Percentiles rank a stretch among this genome's conserved stretches.
phyloP scores from a whole-genome alignment of 2,329 filamentous ascomycete genomes.

The Colletotrichum shisoi region DNA sequence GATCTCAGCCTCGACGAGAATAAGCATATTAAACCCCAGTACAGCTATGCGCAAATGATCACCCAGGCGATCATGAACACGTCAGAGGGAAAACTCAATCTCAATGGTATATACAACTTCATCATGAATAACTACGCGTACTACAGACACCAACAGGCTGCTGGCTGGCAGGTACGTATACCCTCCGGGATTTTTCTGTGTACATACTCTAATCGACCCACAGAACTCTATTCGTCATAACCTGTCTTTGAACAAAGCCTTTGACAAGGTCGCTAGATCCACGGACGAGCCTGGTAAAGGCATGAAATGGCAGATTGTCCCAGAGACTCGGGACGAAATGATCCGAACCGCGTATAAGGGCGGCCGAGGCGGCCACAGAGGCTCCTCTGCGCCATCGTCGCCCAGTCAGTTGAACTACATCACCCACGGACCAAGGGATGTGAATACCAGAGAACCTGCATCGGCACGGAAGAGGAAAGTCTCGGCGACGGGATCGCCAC shows the following conservation, averaged over 20 bases:
- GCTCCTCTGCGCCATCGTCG: constrained; percentile 76
- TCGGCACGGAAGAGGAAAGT: constrained; percentile 66
- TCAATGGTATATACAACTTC: constrained; percentile 92
- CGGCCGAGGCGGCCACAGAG: constrained; percentile 69
- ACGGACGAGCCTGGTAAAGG: constrained; percentile 97
- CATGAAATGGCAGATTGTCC: constrained; percentile 97
- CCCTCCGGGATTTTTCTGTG: background rate
- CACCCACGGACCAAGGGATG: constrained; percentile 65
- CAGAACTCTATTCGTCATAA: constrained; percentile 98
- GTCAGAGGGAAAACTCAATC: constrained; percentile 84
- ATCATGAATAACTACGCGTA: constrained; percentile 93
- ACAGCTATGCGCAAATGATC: constrained; percentile 96
- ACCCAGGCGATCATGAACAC: constrained; percentile 93
- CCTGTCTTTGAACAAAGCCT: constrained; percentile 90
- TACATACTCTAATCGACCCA: constrained; percentile 41
- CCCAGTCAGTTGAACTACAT: constrained; percentile 68
- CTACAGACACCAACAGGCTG: constrained; percentile 78
- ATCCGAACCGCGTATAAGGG: constrained; percentile 73
- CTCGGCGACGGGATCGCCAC: constrained; percentile 64
- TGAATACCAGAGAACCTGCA: constrained; percentile 59
- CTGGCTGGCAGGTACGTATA: constrained; percentile 84
- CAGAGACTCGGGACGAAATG: constrained; percentile 86
- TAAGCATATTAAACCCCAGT: constrained; percentile 92
- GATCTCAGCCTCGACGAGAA: constrained; percentile 84
- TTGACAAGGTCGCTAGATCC: constrained; percentile 89